A percentile compares a stretch with the other conserved stretches of the same genome.
phyloP scores from a whole-genome alignment of 768 basidiomycete species.

The Leucogyrophana mollusca region DNA sequence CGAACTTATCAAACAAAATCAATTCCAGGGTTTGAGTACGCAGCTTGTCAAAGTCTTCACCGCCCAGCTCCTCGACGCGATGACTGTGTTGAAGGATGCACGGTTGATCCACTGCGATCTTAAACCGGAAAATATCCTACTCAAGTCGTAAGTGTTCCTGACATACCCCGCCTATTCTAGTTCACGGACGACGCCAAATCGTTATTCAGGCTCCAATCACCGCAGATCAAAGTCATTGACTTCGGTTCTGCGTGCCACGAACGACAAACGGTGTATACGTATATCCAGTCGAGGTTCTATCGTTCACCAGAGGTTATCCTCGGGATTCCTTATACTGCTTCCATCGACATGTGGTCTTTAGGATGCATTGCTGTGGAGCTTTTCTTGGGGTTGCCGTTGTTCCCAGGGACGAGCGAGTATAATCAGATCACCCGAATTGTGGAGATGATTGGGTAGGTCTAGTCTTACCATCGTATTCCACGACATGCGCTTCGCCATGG shows the following conservation, averaged over 20 bases:
- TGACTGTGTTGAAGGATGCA: slow-evolving; percentile 92
- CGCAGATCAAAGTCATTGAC: slow-evolving; percentile 98
- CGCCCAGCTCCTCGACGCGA: slow-evolving; percentile 87
- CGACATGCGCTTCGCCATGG: background rate
- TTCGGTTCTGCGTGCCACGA: slow-evolving; percentile 99
- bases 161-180: slow-evolving; percentile 1
- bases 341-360: slow-evolving; percentile 99
- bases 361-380: slow-evolving; percentile 99
- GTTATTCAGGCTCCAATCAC: slow-evolving; percentile 78
- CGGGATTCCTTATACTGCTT: slow-evolving; percentile 89
- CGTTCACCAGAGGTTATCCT: slow-evolving; percentile 96
- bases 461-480: background rate
- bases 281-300: slow-evolving; percentile 99
- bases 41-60: slow-evolving; percentile 99
- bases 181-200: background rate
- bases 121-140: slow-evolving; percentile 97
- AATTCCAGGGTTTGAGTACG: slow-evolving; percentile 95
- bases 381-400: slow-evolving; percentile 92
- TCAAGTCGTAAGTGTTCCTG: slow-evolving; percentile 72
- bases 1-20: slow-evolving; percentile 99
- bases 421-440: slow-evolving; percentile 97
- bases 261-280: slow-evolving; percentile 99
- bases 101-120: slow-evolving; percentile 97
- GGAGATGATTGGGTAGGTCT: slow-evolving; percentile 93
- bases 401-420: slow-evolving; percentile 99